These are phyloP conservation scores for Trametes maxima DNA, from an alignment of 768 basidiomycete species.

Conservation along the genomic window DNA sequence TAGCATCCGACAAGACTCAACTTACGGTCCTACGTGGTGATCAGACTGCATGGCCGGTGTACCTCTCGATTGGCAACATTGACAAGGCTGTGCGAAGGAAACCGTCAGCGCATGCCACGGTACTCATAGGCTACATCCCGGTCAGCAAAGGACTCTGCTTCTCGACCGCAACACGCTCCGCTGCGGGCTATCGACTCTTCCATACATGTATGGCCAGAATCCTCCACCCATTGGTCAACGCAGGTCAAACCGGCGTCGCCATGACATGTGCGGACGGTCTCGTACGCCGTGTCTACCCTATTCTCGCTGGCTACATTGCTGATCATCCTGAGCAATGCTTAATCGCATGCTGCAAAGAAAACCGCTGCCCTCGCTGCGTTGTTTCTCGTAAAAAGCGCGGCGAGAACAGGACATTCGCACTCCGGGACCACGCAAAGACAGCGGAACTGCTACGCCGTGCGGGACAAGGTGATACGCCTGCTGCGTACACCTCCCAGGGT, in stretches of 20 bases:
- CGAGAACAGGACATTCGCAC: background rate
- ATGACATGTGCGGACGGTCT: constrained; percentile 42
- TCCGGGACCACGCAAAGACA: constrained; percentile 4
- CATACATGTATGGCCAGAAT: constrained; percentile 41
- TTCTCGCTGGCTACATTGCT: constrained; percentile 42
- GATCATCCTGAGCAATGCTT: constrained; percentile 52
- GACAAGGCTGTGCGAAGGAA: constrained; percentile 24
- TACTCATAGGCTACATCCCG: constrained; percentile 35
- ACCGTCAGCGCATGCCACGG: constrained; percentile 15
- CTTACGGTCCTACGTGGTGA: constrained; percentile 41
- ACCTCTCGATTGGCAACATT: constrained; percentile 36
- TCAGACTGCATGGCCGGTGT: constrained; percentile 39
- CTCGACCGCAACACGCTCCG: constrained; percentile 10
- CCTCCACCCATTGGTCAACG: constrained; percentile 35
- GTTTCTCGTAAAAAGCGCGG: constrained; percentile 30
- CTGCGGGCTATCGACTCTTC: constrained; percentile 36
- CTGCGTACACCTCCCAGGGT: constrained; percentile 5
- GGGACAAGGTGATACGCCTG: constrained; percentile 1
- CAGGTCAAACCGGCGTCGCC: constrained; percentile 35
- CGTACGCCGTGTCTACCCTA: constrained; percentile 36
- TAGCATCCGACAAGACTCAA: constrained; percentile 50
- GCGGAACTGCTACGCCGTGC: background rate
- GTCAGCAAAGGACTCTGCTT: constrained; percentile 32
- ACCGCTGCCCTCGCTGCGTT: constrained; percentile 32
- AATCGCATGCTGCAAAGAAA: constrained; percentile 28